phyloP scores from a whole-genome alignment of 1,139 yeast genomes.

The Pneumocystis wakefieldiae region DNA sequence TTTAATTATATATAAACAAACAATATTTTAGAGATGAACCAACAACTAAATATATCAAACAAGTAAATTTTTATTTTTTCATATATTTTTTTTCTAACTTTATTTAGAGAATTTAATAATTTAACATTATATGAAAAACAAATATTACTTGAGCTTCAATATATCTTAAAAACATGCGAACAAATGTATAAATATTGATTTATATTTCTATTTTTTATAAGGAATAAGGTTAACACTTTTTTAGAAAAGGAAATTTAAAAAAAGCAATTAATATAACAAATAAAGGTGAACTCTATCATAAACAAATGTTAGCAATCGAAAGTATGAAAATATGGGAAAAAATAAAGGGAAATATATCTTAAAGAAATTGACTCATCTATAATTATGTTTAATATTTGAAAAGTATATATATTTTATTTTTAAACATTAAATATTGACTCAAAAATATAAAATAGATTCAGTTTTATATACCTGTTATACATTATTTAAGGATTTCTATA shows the following conservation, averaged over 20 bases:
- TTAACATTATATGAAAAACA: not conserved
- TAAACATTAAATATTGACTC: not conserved
- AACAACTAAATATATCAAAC: not conserved
- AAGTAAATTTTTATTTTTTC: not conserved
- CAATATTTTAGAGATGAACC: not conserved
- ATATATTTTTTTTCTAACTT: not conserved
- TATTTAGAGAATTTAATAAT: not conserved
- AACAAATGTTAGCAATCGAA: not conserved
- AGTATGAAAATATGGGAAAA: constrained; percentile 1
- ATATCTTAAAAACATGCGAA: constrained; percentile 2
- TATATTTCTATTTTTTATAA: not conserved
- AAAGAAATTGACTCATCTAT: not conserved
- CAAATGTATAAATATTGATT: not conserved
- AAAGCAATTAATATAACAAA: not conserved
- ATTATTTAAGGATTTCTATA: not conserved
- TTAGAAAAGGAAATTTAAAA: not conserved
- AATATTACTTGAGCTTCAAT: not conserved
- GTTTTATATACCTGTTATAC: not conserved
- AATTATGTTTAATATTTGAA: not conserved
- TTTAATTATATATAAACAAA: no score
- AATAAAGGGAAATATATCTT: not conserved
- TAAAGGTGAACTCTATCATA: not conserved
- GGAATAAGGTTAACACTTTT: not conserved
- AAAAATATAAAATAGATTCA: not conserved
- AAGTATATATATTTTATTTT: not conserved